These are phyloP conservation scores for Helotiales sp. DNA, from an alignment of 2,329 filamentous ascomycete genomes.

Conservation along the genomic window DNA sequence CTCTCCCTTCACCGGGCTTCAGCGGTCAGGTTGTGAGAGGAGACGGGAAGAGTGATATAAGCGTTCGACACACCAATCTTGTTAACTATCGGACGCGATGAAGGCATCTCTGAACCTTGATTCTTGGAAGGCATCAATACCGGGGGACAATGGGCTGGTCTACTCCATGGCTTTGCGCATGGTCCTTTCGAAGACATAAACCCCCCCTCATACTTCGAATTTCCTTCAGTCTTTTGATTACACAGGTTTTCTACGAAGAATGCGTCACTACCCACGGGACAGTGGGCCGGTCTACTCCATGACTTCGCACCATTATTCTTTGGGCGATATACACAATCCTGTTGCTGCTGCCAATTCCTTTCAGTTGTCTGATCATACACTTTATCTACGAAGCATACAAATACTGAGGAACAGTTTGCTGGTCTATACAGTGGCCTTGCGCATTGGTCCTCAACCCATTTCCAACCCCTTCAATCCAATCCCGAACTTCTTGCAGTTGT, in stretches of 20 bases:
- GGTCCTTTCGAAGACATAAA: background rate
- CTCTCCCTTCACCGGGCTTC: conserved; percentile 89
- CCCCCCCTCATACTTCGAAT: background rate
- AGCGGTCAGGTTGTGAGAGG: conserved; percentile 77
- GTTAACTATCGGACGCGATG: conserved; percentile 95
- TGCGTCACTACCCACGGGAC: background rate
- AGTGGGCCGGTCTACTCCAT: background rate
- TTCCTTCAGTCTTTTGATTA: background rate
- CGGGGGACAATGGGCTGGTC: background rate
- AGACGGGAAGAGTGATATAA: conserved; percentile 84
- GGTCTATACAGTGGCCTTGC: background rate
- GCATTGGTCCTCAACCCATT: background rate
- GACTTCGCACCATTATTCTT: no score
- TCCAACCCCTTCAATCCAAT: background rate
- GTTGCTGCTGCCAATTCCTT: no score
- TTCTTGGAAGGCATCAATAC: conserved; percentile 57
- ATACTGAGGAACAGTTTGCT: background rate
- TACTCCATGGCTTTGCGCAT: conserved; percentile 5
- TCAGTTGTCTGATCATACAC: no score
- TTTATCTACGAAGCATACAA: no score
- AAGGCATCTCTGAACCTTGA: conserved; percentile 89
- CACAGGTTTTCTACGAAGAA: background rate
- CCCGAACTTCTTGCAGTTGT: background rate
- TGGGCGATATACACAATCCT: no score
- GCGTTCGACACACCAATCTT: conserved; percentile 99